Conservation (phyloP, 1,139 yeast species). For the Nakaseomyces kungkrabaensis region DNA sequence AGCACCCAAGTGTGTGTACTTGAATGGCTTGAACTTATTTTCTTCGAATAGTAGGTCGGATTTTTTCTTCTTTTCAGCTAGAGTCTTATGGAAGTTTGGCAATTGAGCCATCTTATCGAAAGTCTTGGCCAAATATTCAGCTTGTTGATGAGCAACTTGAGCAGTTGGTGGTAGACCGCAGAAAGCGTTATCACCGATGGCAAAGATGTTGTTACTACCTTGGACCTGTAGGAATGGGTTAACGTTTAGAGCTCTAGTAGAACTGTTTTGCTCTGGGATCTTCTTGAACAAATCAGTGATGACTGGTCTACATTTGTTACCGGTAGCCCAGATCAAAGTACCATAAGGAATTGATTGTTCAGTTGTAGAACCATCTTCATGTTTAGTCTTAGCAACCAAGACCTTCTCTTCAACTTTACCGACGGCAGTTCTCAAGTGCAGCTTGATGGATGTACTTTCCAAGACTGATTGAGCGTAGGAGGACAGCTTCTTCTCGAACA, state of each 20-base stretch:
- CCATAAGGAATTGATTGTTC: constrained; percentile 78
- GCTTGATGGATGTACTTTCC: constrained; percentile 63
- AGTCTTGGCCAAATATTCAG: constrained; percentile 66
- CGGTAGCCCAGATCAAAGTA: constrained; percentile 94
- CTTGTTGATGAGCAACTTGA: constrained; percentile 95
- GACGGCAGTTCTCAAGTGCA: constrained; percentile 79
- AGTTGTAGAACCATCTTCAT: constrained; percentile 43
- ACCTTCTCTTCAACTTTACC: constrained; percentile 66
- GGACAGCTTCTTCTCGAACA: constrained; percentile 77
- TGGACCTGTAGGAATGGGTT: constrained; percentile 75
- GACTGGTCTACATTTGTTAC: constrained; percentile 82
- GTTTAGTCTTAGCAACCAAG: constrained; percentile 65
- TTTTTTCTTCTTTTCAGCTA: constrained; percentile 30
- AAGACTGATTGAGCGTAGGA: constrained; percentile 79
- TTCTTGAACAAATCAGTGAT: constrained; percentile 59
- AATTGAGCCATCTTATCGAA: constrained; percentile 67
- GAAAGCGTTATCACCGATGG: constrained; percentile 90
- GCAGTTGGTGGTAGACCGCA: constrained; percentile 90
- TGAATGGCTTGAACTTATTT: constrained; percentile 47
- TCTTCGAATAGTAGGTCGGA: constrained; percentile 36
- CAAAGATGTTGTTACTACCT: constrained; percentile 75
- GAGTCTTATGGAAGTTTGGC: constrained; percentile 46
- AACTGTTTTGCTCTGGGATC: constrained; percentile 76
- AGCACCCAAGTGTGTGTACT: constrained; percentile 63
- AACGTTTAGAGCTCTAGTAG: constrained; percentile 81